These are phyloP conservation scores for Citrus australasica DNA, from an alignment of 345 rosid genomes.

Conservation along the genomic window DNA sequence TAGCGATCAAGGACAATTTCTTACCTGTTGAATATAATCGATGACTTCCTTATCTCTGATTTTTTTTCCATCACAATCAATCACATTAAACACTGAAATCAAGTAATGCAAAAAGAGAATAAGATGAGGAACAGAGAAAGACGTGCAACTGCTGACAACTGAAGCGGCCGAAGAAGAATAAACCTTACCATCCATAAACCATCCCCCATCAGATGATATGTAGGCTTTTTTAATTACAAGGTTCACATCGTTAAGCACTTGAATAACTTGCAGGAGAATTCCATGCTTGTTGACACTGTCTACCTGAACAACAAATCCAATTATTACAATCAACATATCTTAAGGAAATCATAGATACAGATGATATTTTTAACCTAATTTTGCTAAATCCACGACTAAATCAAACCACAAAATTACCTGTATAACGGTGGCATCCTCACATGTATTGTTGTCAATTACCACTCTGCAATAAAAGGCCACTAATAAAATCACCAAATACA, in stretches of 20 bases:
- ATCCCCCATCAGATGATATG: constrained; percentile 86
- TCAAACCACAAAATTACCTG: constrained; percentile 36
- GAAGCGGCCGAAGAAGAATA: constrained; percentile 8
- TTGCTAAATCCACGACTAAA: not conserved
- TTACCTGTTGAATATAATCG: constrained; percentile 63
- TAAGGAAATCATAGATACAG: not conserved
- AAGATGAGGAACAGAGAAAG: constrained; percentile 7
- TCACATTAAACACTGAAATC: constrained; percentile 75
- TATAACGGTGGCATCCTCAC: constrained; percentile 73
- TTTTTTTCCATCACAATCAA: constrained; percentile 60
- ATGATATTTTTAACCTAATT: constrained; percentile 4
- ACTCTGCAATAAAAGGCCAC: constrained; percentile 48
- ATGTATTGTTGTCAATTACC: constrained; percentile 66
- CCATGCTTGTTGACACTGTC: constrained; percentile 83
- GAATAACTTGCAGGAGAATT: constrained; percentile 82
- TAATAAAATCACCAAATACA: constrained; percentile 1
- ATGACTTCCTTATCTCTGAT: constrained; percentile 58
- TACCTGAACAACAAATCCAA: constrained; percentile 43
- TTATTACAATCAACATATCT: not conserved
- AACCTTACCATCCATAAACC: constrained; percentile 88
- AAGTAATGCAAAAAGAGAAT: not conserved
- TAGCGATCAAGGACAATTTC: not conserved
- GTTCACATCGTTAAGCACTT: constrained; percentile 83
- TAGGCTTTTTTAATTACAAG: constrained; percentile 83
- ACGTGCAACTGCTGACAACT: constrained; percentile 1